A percentile compares a stretch with the other conserved stretches of the same genome.
Evolutionary conservation across 2,329 filamentous ascomycete species (phyloP).

Genomic region (Tolypocladium cylindrosporum): DNA sequence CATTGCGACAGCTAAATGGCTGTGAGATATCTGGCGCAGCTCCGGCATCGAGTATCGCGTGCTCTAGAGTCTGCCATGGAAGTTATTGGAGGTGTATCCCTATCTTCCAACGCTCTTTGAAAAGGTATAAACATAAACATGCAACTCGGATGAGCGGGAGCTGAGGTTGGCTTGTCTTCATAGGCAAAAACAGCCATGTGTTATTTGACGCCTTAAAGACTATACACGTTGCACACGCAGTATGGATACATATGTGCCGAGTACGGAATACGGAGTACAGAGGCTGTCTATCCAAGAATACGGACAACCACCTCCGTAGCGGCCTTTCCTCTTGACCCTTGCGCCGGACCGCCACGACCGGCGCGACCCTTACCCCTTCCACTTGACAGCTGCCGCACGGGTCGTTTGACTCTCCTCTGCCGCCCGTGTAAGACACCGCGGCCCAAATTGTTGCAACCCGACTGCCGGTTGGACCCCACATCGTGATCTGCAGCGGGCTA

Average conservation of each 20-base stretch:
- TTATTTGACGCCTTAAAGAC: neutral
- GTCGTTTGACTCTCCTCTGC: neutral
- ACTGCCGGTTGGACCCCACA: neutral
- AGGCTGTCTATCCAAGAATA: neutral
- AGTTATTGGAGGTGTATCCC: too few species aligned
- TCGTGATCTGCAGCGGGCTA: neutral
- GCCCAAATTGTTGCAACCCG: neutral
- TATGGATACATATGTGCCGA: neutral
- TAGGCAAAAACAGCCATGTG: too few species aligned
- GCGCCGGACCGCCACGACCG: neutral
- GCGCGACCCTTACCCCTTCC: neutral
- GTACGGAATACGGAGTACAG: neutral
- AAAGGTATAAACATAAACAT: too few species aligned
- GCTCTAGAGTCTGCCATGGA: too few species aligned
- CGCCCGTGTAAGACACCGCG: neutral
- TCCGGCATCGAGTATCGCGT: too few species aligned
- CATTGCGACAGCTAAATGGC: too few species aligned
- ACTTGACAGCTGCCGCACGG: neutral
- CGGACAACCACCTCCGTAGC: neutral
- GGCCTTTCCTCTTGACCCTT: neutral
- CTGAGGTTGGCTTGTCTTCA: too few species aligned
- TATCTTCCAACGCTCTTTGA: too few species aligned
- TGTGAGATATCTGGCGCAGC: too few species aligned
- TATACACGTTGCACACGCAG: neutral
- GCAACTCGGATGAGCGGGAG: too few species aligned